Base-by-base conservation (phyloP, 495 filamentous ascomycete species). In the Penicillium riverlandense region DNA sequence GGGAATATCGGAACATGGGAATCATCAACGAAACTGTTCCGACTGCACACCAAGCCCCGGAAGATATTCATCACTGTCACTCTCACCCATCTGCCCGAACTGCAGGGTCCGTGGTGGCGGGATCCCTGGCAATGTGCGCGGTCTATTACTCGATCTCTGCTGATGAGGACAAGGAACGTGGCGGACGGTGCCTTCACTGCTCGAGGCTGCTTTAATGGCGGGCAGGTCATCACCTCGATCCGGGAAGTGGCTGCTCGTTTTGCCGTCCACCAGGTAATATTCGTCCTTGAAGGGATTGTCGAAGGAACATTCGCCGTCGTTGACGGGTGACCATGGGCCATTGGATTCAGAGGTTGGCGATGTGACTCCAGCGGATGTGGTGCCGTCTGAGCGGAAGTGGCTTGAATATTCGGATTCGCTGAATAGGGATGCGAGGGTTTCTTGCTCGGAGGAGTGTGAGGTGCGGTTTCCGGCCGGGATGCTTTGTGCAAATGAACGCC, bases 181-280 rank as follows among this genome's bases (percentile, higher is more conserved):
- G 8, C 53, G 50, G 27, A 39, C 12, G 22, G 54, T 32, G 12
- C 31, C 38, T 34, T 38, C 33, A 22, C 50, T 22, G 22, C 22
- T 22, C 22, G 22, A 22, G 6, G 22, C 56, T 16, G 40, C 40
- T 40, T 66, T 68, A 1, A 54, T 46, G 1, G 58, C 22, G 22
- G 22, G 22, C 22, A 22, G 45, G 27, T 55, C 52, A 27, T 59
- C 45, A 8, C 55, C 64, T 35, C 48, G 32, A 32, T 61, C 59
- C 5, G 61, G 62, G 29, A 49, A 52, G 11, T 48, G 41, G 35
- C 45, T 52, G 33, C 40, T 50, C 2, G 48, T 45, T 38, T 70
- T 70, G 38, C 61, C 63, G 16, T 66, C 66, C 5, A 56, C 56
- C 30, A 54, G 43, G 39, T 57, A 67, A 38, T 59, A 68, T 37